phyloP scores from a whole-genome alignment of 2,329 filamentous ascomycete species.

The Aschersonia sp. region DNA sequence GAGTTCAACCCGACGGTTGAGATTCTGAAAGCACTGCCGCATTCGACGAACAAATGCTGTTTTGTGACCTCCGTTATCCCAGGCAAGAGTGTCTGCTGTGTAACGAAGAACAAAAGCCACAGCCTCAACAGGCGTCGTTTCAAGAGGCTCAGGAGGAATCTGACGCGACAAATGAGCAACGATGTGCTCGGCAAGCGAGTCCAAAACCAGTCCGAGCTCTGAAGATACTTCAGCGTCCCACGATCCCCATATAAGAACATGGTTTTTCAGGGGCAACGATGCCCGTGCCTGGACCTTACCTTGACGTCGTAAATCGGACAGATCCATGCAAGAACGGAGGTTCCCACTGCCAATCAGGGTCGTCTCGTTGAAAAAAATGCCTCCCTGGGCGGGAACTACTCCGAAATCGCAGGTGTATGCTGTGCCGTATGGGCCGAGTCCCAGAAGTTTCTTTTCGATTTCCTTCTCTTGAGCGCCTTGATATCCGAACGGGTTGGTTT shows the following conservation, averaged over 20 bases:
- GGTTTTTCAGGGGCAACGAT: constrained; percentile 31
- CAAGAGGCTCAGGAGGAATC: background rate
- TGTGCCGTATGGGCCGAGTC: constrained; percentile 45
- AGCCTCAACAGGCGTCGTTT: constrained; percentile 12
- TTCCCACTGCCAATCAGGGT: constrained; percentile 42
- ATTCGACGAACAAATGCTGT: constrained; percentile 28
- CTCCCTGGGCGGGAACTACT: constrained; percentile 39
- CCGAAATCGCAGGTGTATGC: constrained; percentile 49
- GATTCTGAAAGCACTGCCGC: constrained; percentile 26
- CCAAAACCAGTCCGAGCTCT: constrained; percentile 45
- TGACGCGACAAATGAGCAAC: constrained; percentile 6
- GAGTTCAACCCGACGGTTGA: constrained; percentile 18
- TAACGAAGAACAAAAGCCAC: constrained; percentile 34
- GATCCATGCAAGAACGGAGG: constrained; percentile 13
- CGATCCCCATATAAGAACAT: constrained; percentile 34
- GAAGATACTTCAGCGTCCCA: constrained; percentile 47
- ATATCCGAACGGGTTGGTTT: background rate
- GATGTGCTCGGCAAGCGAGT: constrained; percentile 38
- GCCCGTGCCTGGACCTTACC: background rate
- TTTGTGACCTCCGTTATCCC: constrained; percentile 18
- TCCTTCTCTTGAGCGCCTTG: constrained; percentile 1
- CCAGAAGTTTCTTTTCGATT: constrained; percentile 22
- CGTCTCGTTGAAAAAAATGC: constrained; percentile 43
- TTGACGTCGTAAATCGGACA: constrained; percentile 5
- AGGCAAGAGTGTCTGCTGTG: constrained; percentile 25